phyloP scores from a whole-genome alignment of 2,329 filamentous ascomycete species.

The Aspergillus ustus region DNA sequence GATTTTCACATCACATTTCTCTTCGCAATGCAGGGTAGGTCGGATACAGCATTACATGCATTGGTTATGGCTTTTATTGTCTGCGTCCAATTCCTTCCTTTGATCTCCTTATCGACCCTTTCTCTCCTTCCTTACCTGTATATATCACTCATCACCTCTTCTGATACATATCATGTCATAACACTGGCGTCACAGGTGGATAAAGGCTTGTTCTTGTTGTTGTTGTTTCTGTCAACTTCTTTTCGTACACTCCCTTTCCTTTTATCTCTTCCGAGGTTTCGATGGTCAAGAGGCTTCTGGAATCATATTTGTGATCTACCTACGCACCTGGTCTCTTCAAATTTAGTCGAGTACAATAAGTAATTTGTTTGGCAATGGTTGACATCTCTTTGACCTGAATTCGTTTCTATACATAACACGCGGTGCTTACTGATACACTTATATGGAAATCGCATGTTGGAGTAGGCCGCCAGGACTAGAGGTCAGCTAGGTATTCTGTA shows the following conservation, averaged over 20 bases:
- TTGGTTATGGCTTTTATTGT: not conserved
- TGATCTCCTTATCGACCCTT: not conserved
- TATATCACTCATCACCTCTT: conserved; percentile 1
- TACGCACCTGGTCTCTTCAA: not conserved
- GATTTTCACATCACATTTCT: not conserved
- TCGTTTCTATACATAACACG: too few relatives aligned
- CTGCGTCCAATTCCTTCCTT: not conserved
- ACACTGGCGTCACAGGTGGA: conserved; percentile 11
- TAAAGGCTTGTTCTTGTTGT: conserved; percentile 3
- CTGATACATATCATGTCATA: conserved; percentile 9
- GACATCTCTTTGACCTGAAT: too few relatives aligned
- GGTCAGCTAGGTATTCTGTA: too few relatives aligned
- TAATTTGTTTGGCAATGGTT: not conserved
- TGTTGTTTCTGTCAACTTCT: not conserved
- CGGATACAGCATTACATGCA: not conserved
- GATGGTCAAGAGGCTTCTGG: not conserved
- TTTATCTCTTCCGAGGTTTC: not conserved
- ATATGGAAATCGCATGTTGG: too few relatives aligned
- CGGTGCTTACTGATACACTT: too few relatives aligned
- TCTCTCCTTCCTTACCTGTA: not conserved
- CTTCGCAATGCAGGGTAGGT: not conserved
- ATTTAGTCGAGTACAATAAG: not conserved
- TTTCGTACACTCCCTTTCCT: not conserved
- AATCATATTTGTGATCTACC: not conserved
- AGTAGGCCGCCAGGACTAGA: too few relatives aligned